These are phyloP conservation scores for Ascochyta rabiei DNA, from an alignment of 2,329 filamentous ascomycete genomes.

Conservation along the genomic window DNA sequence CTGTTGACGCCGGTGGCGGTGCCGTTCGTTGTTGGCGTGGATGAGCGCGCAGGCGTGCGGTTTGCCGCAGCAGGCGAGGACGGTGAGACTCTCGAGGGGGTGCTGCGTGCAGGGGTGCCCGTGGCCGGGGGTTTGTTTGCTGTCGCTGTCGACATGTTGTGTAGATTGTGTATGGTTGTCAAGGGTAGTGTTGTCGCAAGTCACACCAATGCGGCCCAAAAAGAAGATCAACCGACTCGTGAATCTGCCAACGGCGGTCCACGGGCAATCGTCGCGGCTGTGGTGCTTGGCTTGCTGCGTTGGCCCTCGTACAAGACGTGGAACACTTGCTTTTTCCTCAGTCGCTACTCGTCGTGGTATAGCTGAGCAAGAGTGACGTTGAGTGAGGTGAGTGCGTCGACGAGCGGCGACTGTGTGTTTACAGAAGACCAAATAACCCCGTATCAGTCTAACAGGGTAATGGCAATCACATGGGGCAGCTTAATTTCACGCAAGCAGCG, in stretches of 20 bases:
- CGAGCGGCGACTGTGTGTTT: constrained; percentile 12
- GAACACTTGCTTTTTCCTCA: constrained; percentile 4
- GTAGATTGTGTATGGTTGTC: constrained; percentile 2
- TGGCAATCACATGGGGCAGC: constrained; percentile 14
- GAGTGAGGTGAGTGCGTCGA: constrained; percentile 5
- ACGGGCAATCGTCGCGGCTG: constrained; percentile 14
- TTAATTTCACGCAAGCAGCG: constrained; percentile 16
- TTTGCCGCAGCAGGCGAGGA: constrained; percentile 40
- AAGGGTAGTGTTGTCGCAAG: background rate
- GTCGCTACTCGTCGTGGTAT: background rate
- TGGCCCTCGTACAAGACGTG: constrained; percentile 4
- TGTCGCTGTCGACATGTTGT: constrained; percentile 42
- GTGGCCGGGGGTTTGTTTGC: constrained; percentile 45
- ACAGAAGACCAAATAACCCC: constrained; percentile 12
- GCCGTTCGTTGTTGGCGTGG: constrained; percentile 39
- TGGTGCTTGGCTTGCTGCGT: constrained; percentile 15
- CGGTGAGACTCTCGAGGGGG: constrained; percentile 31
- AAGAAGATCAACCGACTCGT: constrained; percentile 8
- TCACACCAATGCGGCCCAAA: constrained; percentile 10
- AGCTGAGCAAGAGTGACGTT: background rate
- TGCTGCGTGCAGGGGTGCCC: constrained; percentile 38
- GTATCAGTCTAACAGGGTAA: constrained; percentile 18
- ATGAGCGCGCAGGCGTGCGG: constrained; percentile 40
- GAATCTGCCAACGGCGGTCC: constrained; percentile 15
- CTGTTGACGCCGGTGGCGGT: constrained; percentile 36